Percentiles rank a stretch among this genome's conserved stretches.
Conservation (phyloP, 163 green algal genomes). For the Chlorella variabilis region DNA sequence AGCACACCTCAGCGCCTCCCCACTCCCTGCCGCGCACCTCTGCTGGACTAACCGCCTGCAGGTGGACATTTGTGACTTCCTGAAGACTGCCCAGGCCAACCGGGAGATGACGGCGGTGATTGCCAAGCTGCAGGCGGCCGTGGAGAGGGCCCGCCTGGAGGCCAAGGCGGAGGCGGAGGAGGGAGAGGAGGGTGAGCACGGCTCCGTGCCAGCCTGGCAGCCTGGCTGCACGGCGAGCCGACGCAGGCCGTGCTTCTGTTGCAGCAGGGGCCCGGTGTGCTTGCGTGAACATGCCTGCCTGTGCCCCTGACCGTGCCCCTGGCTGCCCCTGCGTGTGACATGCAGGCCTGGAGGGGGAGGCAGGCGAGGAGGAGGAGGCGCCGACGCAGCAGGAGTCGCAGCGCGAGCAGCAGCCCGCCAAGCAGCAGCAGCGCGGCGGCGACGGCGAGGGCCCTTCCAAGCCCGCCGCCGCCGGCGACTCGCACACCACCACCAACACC, state of each 20-base stretch:
- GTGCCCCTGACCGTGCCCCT: too few species aligned
- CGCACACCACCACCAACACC: conserved; percentile 21
- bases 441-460: background rate
- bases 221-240: background rate
- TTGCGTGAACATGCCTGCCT: too few species aligned
- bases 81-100: conserved; percentile 65
- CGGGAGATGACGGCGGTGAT: conserved; percentile 75
- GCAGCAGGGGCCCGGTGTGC: too few species aligned
- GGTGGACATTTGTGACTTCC: conserved; percentile 80
- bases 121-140: conserved; percentile 57
- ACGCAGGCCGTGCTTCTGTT: too few species aligned
- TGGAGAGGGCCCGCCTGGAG: conserved; percentile 42
- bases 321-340: too few species aligned
- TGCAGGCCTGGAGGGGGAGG: too few species aligned
- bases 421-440: conserved; percentile 16
- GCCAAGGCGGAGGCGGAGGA: background rate
- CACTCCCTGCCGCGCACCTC: too few species aligned
- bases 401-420: background rate
- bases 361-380: conserved; percentile 15
- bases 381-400: background rate
- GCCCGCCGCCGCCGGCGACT: background rate
- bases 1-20: too few species aligned
- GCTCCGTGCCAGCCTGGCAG: background rate
- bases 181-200: background rate
- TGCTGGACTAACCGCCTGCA: too few species aligned